Evolutionary conservation across 2,329 filamentous ascomycete species (phyloP).

Genomic region (Colletotrichum coccodes): DNA sequence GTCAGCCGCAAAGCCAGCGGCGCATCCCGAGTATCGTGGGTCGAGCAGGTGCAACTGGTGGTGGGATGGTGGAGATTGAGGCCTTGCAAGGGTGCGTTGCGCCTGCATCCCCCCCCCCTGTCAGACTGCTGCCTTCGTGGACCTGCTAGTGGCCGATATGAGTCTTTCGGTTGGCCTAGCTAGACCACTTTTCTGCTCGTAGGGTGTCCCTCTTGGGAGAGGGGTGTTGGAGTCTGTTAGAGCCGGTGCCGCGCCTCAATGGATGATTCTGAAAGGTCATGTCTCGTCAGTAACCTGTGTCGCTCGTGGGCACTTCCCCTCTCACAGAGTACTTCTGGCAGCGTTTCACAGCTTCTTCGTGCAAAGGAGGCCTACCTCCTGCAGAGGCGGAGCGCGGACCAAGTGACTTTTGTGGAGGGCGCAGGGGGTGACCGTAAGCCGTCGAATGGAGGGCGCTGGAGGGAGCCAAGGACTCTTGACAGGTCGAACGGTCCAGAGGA

Average conservation of each 20-base stretch:
- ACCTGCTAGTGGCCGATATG: slow-evolving; percentile 17
- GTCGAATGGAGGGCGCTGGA: slow-evolving; percentile 23
- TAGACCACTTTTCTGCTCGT: slow-evolving; percentile 10
- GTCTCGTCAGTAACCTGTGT: background rate
- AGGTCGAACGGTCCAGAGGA: background rate
- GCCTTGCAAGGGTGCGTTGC: slow-evolving; percentile 17
- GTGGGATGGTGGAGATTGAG: slow-evolving; percentile 25
- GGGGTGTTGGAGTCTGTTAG: background rate
- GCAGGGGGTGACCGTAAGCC: slow-evolving; percentile 24
- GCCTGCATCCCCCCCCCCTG: slow-evolving; percentile 13
- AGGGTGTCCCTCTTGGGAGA: background rate
- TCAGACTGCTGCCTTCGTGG: slow-evolving; percentile 23
- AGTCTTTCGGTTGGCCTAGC: slow-evolving; percentile 15
- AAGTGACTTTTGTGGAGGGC: slow-evolving; percentile 17
- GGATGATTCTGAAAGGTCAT: background rate
- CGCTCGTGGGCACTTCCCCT: background rate
- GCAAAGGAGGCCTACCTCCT: slow-evolving; percentile 3
- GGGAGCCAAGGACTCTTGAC: slow-evolving; percentile 19
- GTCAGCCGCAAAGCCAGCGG: slow-evolving; percentile 15
- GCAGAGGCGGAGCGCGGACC: slow-evolving; percentile 16
- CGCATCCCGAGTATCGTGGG: slow-evolving; percentile 5
- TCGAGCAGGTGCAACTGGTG: background rate
- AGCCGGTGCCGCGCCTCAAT: background rate
- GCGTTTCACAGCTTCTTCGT: slow-evolving; percentile 4
- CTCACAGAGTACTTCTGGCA: background rate